Percentiles rank a stretch among this genome's conserved stretches.
Evolutionary conservation across 371 early-diverging fungal species (phyloP).

Genomic region (Cokeromyces recurvatus): DNA sequence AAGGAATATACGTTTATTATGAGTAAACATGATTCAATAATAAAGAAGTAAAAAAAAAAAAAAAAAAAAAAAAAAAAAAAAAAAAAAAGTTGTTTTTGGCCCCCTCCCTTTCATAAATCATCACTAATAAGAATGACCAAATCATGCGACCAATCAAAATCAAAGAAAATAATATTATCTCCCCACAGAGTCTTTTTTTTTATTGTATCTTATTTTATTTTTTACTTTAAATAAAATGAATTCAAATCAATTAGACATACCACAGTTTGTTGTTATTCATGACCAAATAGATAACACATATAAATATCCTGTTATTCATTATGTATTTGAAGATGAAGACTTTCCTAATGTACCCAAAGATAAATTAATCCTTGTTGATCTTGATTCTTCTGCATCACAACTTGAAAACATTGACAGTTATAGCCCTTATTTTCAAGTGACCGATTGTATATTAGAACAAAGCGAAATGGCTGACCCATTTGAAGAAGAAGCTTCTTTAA

Average conservation of each 20-base stretch:
- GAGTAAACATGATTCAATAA: too few relatives aligned
- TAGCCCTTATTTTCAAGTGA: slow-evolving; percentile 50
- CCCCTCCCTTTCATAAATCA: too few relatives aligned
- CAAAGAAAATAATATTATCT: too few relatives aligned
- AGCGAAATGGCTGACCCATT: slow-evolving; percentile 33
- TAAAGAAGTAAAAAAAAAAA: too few relatives aligned
- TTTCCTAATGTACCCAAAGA: slow-evolving; percentile 47
- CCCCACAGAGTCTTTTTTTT: too few relatives aligned
- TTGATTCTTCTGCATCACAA: slow-evolving; percentile 35
- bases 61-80: too few relatives aligned
- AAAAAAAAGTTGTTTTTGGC: too few relatives aligned
- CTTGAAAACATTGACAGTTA: slow-evolving; percentile 33
- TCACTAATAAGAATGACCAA: too few relatives aligned
- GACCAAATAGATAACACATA: slow-evolving; percentile 44
- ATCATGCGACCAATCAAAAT: too few relatives aligned
- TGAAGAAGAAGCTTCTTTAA: slow-evolving; percentile 23
- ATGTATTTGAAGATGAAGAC: slow-evolving; percentile 52
- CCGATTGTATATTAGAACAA: slow-evolving; percentile 40
- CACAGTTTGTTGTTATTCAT: slow-evolving; percentile 50
- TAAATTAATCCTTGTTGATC: slow-evolving; percentile 45
- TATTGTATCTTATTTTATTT: too few relatives aligned
- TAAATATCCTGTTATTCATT: slow-evolving; percentile 50
- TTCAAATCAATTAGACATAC: slow-evolving; percentile 37
- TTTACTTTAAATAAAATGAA: too few relatives aligned
- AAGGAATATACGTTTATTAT: too few relatives aligned